Base-by-base conservation (phyloP, 1,284 basidiomycete genomes). In the Cerrena zonata region DNA sequence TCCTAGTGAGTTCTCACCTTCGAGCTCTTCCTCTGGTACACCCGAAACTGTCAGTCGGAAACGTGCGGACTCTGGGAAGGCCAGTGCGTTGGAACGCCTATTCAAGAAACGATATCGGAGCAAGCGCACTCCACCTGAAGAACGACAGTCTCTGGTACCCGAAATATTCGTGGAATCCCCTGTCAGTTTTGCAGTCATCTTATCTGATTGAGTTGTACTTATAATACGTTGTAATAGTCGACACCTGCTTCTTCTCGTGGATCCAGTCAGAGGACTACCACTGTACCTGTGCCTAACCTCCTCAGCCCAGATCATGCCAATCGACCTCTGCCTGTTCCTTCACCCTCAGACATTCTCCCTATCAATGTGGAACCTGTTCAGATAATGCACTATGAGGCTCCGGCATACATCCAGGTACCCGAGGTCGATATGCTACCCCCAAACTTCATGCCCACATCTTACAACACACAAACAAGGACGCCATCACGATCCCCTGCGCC, bases 271-370 rank as follows among this genome's bases (percentile, higher is more conserved):
- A 47, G 34, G 48, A 55, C 41, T 49, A 25, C 24, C 39, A 22
- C 25, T n/a, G 21, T 30, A 47, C 53, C 19, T 40, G 25, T 10
- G 25, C 18, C 12, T 30, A 47, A 37, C 45, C 47, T 57, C 13
- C 51, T 57, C 27, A 57, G 56, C 44, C 56, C 56, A 12, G 56
- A 57, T 34, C 47, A 51, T 41, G 53, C 56, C 10, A 41, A 50
- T 42, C 21, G 21, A 22, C 40, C 48, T 12, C 53, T 57, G 10
- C 53, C 56, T 19, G 43, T 51, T 18, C 45, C 50, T 21, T 39
- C 39, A 13, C 51, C 37, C 37, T 24, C 18, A 19, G 37, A 25
- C 11, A 41, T 36, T 36, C 42, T 25, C 49, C 38, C 21, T 26
- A 25, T 19, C 18, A 27, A 42, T 22, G 23, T 42, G 27, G 39